Evolutionary conservation across 352 stramenopile genomes (phyloP).

Genomic region (Thalassiosira mediterranea): DNA sequence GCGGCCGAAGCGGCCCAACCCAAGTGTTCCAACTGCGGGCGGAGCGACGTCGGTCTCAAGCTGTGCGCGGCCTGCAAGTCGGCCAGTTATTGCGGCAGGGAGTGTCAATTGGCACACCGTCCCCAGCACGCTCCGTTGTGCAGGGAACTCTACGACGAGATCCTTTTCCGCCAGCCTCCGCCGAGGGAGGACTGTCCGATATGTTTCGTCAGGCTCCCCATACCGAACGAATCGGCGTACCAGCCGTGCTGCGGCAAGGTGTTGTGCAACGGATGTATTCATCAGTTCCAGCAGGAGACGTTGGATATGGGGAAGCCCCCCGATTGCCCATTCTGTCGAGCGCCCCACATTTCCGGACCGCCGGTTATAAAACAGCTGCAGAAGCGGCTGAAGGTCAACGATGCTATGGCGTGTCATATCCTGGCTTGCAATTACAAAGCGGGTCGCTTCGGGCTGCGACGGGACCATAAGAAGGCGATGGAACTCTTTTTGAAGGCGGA

Average conservation of each 20-base stretch:
- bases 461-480: no score
- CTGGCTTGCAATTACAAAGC: no score
- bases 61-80: slow-evolving; percentile 14
- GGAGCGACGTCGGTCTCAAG: slow-evolving; percentile 8
- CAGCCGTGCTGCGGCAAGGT: neutral
- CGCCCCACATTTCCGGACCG: no score
- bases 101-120: slow-evolving; percentile 13
- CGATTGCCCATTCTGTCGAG: no score
- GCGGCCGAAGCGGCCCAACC: no score
- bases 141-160: neutral
- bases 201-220: neutral
- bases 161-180: neutral
- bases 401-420: no score
- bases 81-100: slow-evolving; percentile 3
- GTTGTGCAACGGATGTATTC: neutral
- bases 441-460: no score
- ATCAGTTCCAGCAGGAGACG: no score
- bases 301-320: no score
- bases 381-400: no score
- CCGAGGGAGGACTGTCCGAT: neutral
- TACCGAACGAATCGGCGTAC: neutral
- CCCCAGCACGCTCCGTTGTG: neutral
- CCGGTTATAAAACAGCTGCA: no score
- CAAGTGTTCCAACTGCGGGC: neutral
- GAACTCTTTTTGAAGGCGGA: no score